Conservation (phyloP, 352 stramenopile genomes). For the Pythium scleroteichum region DNA sequence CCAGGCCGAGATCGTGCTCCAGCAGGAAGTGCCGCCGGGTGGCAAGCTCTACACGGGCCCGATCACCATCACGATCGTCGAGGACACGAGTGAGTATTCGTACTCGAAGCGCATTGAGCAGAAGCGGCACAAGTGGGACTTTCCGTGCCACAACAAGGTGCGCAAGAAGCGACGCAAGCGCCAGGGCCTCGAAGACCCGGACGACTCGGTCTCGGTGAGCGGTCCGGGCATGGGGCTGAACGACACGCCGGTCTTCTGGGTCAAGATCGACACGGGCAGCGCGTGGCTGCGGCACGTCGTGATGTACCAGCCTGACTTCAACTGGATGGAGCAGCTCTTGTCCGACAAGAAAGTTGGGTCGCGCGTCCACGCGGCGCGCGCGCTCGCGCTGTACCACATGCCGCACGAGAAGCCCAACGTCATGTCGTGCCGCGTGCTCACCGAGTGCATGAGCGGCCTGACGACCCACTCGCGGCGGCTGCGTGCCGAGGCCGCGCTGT, state of each 20-base stretch:
- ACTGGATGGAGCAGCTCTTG: constrained; percentile 87
- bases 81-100: constrained; percentile 82
- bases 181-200: constrained; percentile 72
- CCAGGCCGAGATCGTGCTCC: constrained; percentile 80
- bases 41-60: constrained; percentile 79
- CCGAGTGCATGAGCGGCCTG: constrained; percentile 82
- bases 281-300: constrained; percentile 81
- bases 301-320: constrained; percentile 87
- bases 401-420: constrained; percentile 86
- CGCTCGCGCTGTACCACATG: constrained; percentile 73
- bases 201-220: constrained; percentile 77
- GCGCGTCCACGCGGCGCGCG: constrained; percentile 75
- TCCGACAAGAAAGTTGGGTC: constrained; percentile 85
- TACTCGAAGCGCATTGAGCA: constrained; percentile 84
- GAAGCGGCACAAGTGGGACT: constrained; percentile 86
- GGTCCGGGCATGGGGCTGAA: constrained; percentile 84
- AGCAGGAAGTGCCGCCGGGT: constrained; percentile 78
- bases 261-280: constrained; percentile 82
- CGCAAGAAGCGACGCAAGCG: constrained; percentile 86
- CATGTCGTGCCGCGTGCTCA: constrained; percentile 84
- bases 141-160: constrained; percentile 84
- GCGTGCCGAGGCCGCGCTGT: constrained; percentile 71
- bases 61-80: constrained; percentile 85
- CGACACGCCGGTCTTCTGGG: constrained; percentile 86
- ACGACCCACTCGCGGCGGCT: constrained; percentile 79